These are phyloP conservation scores for Microdochium bolleyi DNA, from an alignment of 2,329 filamentous ascomycete genomes.

Conservation along the genomic window DNA sequence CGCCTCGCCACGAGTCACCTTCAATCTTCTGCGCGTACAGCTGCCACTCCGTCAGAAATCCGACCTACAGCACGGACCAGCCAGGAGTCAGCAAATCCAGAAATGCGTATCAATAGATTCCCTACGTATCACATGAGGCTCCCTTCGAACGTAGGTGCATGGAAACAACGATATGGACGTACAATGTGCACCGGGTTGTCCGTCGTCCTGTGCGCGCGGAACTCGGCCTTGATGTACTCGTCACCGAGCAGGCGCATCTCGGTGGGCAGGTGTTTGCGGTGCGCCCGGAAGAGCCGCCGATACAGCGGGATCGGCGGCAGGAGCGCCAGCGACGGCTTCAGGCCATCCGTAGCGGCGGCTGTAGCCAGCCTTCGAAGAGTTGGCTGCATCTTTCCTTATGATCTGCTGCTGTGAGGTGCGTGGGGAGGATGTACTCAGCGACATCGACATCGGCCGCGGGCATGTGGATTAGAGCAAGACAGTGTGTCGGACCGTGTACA, in stretches of 20 bases:
- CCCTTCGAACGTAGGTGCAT: too few species aligned
- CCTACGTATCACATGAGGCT: too few species aligned
- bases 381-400: not conserved
- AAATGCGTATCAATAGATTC: too few species aligned
- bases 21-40: conserved; percentile 88
- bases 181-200: conserved; percentile 93
- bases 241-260: conserved; percentile 82
- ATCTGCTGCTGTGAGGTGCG: too few species aligned
- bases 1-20: conserved; percentile 76
- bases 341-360: conserved; percentile 13
- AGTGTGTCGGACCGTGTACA: too few species aligned
- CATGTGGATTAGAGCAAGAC: too few species aligned
- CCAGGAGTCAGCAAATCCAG: too few species aligned
- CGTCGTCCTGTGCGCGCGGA: conserved; percentile 71
- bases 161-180: too few species aligned
- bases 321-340: conserved; percentile 50
- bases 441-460: too few species aligned
- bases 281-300: conserved; percentile 75
- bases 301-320: conserved; percentile 87
- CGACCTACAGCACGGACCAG: conserved; percentile 53
- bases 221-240: conserved; percentile 89
- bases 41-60: conserved; percentile 96
- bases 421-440: not conserved
- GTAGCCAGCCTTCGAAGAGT: conserved; percentile 13
- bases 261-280: conserved; percentile 66